Base-by-base conservation (phyloP, 2,329 filamentous ascomycete genomes). In the Coccinonectria pachysandricola region DNA sequence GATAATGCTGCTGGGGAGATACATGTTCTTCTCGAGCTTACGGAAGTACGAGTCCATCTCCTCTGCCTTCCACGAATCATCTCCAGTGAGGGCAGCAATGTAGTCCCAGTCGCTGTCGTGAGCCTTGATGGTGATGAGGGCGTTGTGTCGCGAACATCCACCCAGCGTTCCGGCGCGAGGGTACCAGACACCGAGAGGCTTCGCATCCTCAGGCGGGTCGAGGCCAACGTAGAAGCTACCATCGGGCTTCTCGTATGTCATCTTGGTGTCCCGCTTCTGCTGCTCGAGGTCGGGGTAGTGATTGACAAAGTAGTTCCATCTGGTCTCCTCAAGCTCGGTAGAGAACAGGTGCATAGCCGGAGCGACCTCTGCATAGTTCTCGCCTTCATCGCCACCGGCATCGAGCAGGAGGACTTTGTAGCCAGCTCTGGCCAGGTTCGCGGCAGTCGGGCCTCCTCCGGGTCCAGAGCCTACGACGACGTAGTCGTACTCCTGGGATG, bases 231-330 rank as follows among this genome's bases (percentile, higher is more conserved):
- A 64, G 5, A 52, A 33, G 14, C 43, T 39, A 3, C 60, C 60
- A 13, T 59, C 43, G 0, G 53, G 26, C 8, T 40, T 49, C 10
- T 46, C 32, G 35, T 56, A 64, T 1, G 50, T 53, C 39, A 55
- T 50, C 50, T 78, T 64, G 40, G 75, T 68, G 22, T 59, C 53
- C 18, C 59, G 53, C 36, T 68, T 62, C 8, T 62, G 60, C 4
- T 35, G 26, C 5, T 50, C 46, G 11, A 62, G 47, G 35, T 75
- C 61, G 5, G 57, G 49, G 40, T 74, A 76, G 48, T 78, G 73
- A 27, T 66, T 64, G 31, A 77, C 70, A 35, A 64, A 79, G 49
- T 68, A 76, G 50, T 73, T 63, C 72, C 73, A 78, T 22, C 39
- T 27, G 0, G 43, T 49, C 6, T 43, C 34, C 22, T 45, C 42